Evolutionary conservation across 2,329 filamentous ascomycete genomes (phyloP), one percentile per base, ranked within the genome.

Genomic region (Chrysoporthe deuterocubensis): DNA sequence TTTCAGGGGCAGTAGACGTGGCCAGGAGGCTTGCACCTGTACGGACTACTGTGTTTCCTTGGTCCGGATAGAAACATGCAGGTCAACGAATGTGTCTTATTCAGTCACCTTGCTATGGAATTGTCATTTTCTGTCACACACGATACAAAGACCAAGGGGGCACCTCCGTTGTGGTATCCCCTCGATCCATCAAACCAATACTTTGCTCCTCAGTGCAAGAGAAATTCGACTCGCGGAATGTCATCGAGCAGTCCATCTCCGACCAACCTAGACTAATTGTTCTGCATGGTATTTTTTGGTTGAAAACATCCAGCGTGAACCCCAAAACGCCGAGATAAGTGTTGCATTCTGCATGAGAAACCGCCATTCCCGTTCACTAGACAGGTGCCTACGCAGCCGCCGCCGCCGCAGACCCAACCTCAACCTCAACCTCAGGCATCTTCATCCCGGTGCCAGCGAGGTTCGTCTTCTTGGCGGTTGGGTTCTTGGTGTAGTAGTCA

Each of bases 401-500:
- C 1, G 75, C 68, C n/a, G 72, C 71, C 42, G 75, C 71, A 21
- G 74, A 68, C 52, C 76, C 70, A 34, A 81, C 78, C 67, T 84
- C 82, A 34, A 81, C 78, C 67, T 84, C 82, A 72, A 84, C 80
- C 34, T 87, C 81, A 54, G 92, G 89, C 75, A 94, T 84, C 73
- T 89, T 84, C 62, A 89, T 86, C 65, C 84, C 88, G 37, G 91
- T 94, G 73, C 93, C 92, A 66, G 90, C 89, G 13, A 97, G 86
- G 76, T 94, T 89, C 50, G 93, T 96, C 67, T 84, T 77, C 75
- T 88, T 87, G 46, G 89, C 89, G 71, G 91, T 89, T 68, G 93
- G 92, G 82, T 96, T 96, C 86, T 96, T 96, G 76, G 89, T 92
- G 83, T 95, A 93, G 84, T 96, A 97, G 80, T 97, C 93, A 71